A percentile compares a stretch with the other conserved stretches of the same genome.
phyloP scores from a whole-genome alignment of 768 basidiomycete genomes.

The Chalciporus pseudorubinellus region DNA sequence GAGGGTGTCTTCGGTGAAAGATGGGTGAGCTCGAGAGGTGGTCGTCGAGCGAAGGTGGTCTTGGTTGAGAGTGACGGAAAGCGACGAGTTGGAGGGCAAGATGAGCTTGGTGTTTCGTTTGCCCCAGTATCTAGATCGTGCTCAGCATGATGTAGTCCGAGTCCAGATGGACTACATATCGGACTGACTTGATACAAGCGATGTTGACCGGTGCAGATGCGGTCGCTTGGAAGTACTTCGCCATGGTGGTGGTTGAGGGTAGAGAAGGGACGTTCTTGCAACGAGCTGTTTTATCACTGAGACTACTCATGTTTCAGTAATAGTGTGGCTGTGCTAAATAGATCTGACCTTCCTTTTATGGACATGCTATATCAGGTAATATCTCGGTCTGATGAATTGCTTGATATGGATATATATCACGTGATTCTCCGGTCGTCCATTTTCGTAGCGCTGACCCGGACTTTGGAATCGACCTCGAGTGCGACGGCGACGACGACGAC shows the following conservation, averaged over 20 bases:
- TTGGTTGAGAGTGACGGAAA: constrained; percentile 97
- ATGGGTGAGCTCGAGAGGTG: constrained; percentile 79
- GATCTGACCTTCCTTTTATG: constrained; percentile 15
- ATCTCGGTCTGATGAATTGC: constrained; percentile 13
- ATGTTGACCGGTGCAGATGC: constrained; percentile 95
- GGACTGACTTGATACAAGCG: constrained; percentile 88
- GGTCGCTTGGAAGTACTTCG: constrained; percentile 72
- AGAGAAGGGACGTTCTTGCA: constrained; percentile 6
- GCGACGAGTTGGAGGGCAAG: constrained; percentile 94
- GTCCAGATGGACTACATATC: not conserved
- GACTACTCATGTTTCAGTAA: no score
- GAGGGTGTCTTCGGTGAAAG: constrained; percentile 72
- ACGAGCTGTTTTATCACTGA: no score
- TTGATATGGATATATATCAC: constrained; percentile 19
- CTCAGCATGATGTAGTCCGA: constrained; percentile 4
- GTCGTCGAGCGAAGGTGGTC: constrained; percentile 95
- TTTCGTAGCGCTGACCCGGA: constrained; percentile 29
- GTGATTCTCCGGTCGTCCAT: constrained; percentile 15
- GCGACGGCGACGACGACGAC: constrained; percentile 17
- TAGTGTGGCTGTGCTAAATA: constrained; percentile 18
- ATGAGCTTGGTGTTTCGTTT: constrained; percentile 95
- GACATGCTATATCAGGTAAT: not conserved
- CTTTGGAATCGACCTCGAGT: constrained; percentile 16
- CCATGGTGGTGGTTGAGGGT: constrained; percentile 40
- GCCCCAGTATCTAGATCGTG: constrained; percentile 86